Evolutionary conservation across 2,329 filamentous ascomycete genomes (phyloP).

Genomic region (Cryphonectria nitschkei): DNA sequence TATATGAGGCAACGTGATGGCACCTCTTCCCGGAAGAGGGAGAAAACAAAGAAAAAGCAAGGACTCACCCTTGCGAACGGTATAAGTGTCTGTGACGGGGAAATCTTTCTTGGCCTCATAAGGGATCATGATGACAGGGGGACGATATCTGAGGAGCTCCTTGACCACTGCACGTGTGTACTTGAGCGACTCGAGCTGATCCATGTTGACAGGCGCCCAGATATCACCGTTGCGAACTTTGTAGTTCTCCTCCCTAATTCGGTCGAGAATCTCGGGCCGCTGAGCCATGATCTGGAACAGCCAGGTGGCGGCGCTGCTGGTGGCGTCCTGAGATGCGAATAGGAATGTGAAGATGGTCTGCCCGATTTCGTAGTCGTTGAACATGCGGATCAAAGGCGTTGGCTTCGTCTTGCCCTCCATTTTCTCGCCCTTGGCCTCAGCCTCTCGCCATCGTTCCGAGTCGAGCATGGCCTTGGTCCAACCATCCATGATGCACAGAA

Average conservation of each 20-base stretch:
- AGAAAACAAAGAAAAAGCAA: too few relatives aligned
- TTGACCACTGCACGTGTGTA: conserved; percentile 93
- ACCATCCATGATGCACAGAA: conserved; percentile 92
- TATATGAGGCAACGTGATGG: neutral
- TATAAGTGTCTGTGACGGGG: conserved; percentile 85
- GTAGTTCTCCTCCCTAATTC: conserved; percentile 89
- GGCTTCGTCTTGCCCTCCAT: conserved; percentile 79
- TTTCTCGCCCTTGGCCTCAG: conserved; percentile 71
- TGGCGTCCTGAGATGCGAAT: conserved; percentile 96
- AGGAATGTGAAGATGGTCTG: conserved; percentile 96
- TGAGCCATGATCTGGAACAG: conserved; percentile 93
- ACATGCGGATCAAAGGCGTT: conserved; percentile 78
- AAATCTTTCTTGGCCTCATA: conserved; percentile 95
- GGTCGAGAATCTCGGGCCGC: conserved; percentile 87
- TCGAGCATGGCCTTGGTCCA: conserved; percentile 91
- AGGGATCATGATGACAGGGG: conserved; percentile 95
- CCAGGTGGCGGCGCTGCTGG: conserved; percentile 91
- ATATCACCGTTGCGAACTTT: conserved; percentile 74
- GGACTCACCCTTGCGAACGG: conserved; percentile 78
- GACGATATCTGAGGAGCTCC: conserved; percentile 89
- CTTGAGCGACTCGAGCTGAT: conserved; percentile 83
- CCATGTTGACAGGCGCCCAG: conserved; percentile 73
- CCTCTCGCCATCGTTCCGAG: conserved; percentile 79
- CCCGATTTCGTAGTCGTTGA: conserved; percentile 87
- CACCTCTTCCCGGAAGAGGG: neutral